These are phyloP conservation scores for Asclepias syriaca DNA, from an alignment of 257 asterid genomes.

Conservation along the genomic window DNA sequence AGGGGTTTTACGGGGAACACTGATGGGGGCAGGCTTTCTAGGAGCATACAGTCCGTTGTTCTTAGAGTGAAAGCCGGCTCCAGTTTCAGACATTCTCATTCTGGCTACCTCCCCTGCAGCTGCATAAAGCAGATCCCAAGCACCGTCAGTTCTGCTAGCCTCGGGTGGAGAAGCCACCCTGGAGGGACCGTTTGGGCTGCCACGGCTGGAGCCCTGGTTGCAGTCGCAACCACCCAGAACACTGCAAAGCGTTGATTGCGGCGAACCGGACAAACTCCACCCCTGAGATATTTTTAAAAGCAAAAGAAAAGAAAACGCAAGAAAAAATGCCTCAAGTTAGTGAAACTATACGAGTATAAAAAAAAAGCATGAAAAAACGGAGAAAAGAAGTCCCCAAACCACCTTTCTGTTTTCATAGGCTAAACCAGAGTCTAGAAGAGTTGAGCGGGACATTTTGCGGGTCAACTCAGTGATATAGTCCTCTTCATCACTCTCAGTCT, in stretches of 20 bases:
- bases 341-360: neutral
- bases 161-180: conserved; percentile 44
- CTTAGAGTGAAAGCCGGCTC: conserved; percentile 30
- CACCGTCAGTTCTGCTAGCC: conserved; percentile 10
- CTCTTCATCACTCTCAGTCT: conserved; percentile 73
- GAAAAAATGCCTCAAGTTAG: neutral
- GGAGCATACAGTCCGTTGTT: conserved; percentile 13
- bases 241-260: conserved; percentile 58
- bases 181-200: conserved; percentile 37
- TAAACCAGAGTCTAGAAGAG: conserved; percentile 27
- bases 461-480: conserved; percentile 48
- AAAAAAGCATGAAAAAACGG: neutral
- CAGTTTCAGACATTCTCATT: conserved; percentile 44
- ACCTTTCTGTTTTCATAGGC: conserved; percentile 37
- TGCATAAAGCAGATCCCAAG: conserved; percentile 46
- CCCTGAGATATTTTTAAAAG: conserved; percentile 19
- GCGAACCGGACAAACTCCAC: conserved; percentile 52
- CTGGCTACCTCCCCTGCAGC: conserved; percentile 59
- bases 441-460: conserved; percentile 29
- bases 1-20: conserved; percentile 5
- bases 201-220: conserved; percentile 40
- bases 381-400: neutral
- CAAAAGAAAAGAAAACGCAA: neutral
- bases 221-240: conserved; percentile 19
- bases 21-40: conserved; percentile 22